Evolutionary conservation across 805 yeast species (phyloP).

Genomic region (Kregervanrija delftensis): DNA sequence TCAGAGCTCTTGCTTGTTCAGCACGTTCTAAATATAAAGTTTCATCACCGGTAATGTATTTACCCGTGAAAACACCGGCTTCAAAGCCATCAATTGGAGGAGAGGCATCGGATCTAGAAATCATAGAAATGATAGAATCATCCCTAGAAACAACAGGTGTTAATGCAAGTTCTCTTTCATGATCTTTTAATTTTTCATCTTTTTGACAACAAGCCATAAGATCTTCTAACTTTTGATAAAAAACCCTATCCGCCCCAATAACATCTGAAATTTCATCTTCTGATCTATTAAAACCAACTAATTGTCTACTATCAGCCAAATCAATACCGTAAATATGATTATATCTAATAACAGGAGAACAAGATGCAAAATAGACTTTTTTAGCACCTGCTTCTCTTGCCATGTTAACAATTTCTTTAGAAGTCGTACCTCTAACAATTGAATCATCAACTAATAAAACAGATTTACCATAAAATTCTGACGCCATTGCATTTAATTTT

Average conservation of each 20-base stretch:
- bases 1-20: conserved; percentile 75
- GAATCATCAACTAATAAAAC: conserved; percentile 95
- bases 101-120: conserved; percentile 13
- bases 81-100: conserved; percentile 60
- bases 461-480: conserved; percentile 78
- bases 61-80: conserved; percentile 94
- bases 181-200: conserved; percentile 24
- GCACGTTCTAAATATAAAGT: conserved; percentile 74
- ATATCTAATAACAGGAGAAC: conserved; percentile 95
- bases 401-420: conserved; percentile 93
- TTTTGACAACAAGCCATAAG: conserved; percentile 67
- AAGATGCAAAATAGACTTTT: conserved; percentile 91
- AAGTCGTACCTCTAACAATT: conserved; percentile 96
- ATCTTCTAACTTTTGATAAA: conserved; percentile 82
- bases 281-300: conserved; percentile 77
- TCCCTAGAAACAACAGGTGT: conserved; percentile 30
- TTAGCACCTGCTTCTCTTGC: conserved; percentile 98
- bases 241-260: conserved; percentile 86
- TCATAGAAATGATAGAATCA: conserved; percentile 22
- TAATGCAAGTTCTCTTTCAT: conserved; percentile 27
- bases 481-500: conserved; percentile 92
- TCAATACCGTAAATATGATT: conserved; percentile 98
- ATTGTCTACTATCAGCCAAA: conserved; percentile 88
- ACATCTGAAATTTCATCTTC: conserved; percentile 69
- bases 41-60: conserved; percentile 91